These are phyloP conservation scores for Tympanopsis confertula DNA, from an alignment of 2,329 filamentous ascomycete species.

Conservation along the genomic window DNA sequence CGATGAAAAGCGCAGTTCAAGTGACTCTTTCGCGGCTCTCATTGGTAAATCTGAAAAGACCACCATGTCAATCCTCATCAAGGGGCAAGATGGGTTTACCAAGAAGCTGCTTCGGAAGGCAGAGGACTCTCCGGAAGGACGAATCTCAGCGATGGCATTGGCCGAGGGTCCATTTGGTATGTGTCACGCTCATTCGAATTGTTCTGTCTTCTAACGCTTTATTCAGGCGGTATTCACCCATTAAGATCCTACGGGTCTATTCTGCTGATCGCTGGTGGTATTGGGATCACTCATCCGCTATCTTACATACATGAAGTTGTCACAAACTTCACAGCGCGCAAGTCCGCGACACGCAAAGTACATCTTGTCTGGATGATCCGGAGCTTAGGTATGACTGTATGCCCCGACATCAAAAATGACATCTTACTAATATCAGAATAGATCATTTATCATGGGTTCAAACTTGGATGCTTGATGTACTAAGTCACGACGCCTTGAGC, in stretches of 20 bases:
- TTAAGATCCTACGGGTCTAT: slow-evolving; percentile 16
- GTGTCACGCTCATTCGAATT: slow-evolving; percentile 2
- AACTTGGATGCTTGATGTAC: slow-evolving; percentile 17
- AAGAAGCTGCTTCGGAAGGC: slow-evolving; percentile 15
- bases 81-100: slow-evolving; percentile 18
- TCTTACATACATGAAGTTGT: slow-evolving; percentile 13
- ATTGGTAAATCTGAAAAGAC: slow-evolving; percentile 12
- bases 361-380: slow-evolving; percentile 2
- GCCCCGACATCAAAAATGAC: neutral
- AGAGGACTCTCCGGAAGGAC: slow-evolving; percentile 11
- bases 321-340: slow-evolving; percentile 9
- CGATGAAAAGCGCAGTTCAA: slow-evolving; percentile 16
- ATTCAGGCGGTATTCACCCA: slow-evolving; percentile 13
- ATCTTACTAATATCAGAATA: slow-evolving; percentile 5
- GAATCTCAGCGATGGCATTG: slow-evolving; percentile 13
- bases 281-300: slow-evolving; percentile 16
- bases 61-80: slow-evolving; percentile 18
- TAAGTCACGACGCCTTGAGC: slow-evolving; percentile 13
- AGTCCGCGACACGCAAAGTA: slow-evolving; percentile 14
- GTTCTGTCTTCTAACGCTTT: neutral
- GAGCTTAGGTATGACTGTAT: neutral
- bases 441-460: slow-evolving; percentile 20
- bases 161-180: slow-evolving; percentile 21
- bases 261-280: slow-evolving; percentile 19
- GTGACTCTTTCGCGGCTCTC: slow-evolving; percentile 14